Evolutionary conservation across 805 yeast genomes (phyloP).

Genomic region (Candida easanensis): DNA sequence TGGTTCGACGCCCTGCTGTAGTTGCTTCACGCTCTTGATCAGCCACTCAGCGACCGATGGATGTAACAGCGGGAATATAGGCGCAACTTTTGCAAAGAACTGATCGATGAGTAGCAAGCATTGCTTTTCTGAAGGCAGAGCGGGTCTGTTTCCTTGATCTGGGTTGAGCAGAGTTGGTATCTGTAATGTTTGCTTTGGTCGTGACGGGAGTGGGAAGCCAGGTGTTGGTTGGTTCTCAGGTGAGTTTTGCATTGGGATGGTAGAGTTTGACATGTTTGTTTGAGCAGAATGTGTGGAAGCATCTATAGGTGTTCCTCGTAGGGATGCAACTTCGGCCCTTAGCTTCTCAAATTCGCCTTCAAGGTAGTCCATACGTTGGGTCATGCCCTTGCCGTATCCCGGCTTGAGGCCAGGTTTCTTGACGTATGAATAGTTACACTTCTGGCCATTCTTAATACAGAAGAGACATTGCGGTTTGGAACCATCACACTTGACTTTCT

Average conservation of each 20-base stretch:
- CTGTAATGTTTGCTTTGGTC: conserved; percentile 10
- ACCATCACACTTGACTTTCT: conserved; percentile 26
- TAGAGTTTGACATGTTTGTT: not conserved
- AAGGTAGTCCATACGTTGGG: conserved; percentile 18
- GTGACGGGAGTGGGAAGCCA: not conserved
- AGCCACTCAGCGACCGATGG: conserved; percentile 16
- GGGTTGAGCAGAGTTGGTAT: conserved; percentile 22
- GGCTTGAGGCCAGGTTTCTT: conserved; percentile 26
- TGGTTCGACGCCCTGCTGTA: conserved; percentile 16
- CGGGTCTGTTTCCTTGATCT: not conserved
- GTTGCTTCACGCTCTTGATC: conserved; percentile 6
- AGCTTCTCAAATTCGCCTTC: conserved; percentile 16
- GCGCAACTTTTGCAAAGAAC: conserved; percentile 19
- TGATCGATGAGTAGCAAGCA: conserved; percentile 19
- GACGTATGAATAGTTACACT: conserved; percentile 19
- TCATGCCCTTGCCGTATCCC: conserved; percentile 25
- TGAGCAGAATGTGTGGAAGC: not conserved
- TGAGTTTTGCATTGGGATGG: too few relatives aligned
- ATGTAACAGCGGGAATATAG: conserved; percentile 24
- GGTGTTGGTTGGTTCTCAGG: conserved; percentile 3
- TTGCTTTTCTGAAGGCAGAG: conserved; percentile 17
- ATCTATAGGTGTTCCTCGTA: not conserved
- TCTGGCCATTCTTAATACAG: conserved; percentile 15
- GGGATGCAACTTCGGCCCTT: conserved; percentile 8
- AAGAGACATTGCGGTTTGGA: conserved; percentile 19